A percentile compares a stretch with the other conserved stretches of the same genome.
Evolutionary conservation across 2,329 filamentous ascomycete species (phyloP).

Genomic region (Sarocladium kiliense): DNA sequence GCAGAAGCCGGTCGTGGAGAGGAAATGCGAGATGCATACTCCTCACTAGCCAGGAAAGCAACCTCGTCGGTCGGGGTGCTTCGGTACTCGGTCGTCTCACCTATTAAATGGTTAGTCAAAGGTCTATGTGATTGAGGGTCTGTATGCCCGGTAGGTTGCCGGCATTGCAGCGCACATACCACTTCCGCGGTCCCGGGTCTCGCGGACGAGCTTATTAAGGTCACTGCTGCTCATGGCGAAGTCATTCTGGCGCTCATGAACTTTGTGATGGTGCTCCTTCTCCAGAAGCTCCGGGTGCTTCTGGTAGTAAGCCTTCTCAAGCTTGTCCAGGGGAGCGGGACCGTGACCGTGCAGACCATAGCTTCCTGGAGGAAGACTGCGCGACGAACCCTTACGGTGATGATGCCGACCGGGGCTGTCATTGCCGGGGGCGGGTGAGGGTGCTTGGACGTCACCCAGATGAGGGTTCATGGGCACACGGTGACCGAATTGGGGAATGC

Average conservation of each 20-base stretch:
- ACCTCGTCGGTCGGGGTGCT: conserved; percentile 87
- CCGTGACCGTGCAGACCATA: conserved; percentile 92
- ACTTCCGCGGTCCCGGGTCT: conserved; percentile 54
- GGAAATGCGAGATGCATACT: conserved; percentile 71
- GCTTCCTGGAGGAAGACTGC: conserved; percentile 72
- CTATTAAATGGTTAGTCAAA: conserved; percentile 34
- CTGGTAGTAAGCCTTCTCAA: conserved; percentile 87
- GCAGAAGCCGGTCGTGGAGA: conserved; percentile 54
- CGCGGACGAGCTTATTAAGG: conserved; percentile 81
- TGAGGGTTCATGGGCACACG: conserved; percentile 91
- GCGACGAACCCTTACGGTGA: conserved; percentile 67
- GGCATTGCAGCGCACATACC: conserved; percentile 36
- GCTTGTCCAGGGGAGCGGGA: conserved; percentile 67
- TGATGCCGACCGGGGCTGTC: conserved; percentile 49
- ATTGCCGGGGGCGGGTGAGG: conserved; percentile 63
- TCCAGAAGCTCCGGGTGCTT: conserved; percentile 81
- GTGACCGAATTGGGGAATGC: conserved; percentile 87
- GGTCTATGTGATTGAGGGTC: too few relatives aligned
- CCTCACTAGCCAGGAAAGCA: conserved; percentile 80
- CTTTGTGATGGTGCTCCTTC: conserved; percentile 61
- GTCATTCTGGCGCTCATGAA: conserved; percentile 56
- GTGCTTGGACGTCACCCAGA: conserved; percentile 93
- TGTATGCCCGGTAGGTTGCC: too few relatives aligned
- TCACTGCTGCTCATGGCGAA: conserved; percentile 87
- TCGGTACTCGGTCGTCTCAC: conserved; percentile 54